Percentiles rank a stretch among this genome's conserved stretches.
phyloP scores from a whole-genome alignment of 2,329 filamentous ascomycete species.

The Aureobasidium sp. region DNA sequence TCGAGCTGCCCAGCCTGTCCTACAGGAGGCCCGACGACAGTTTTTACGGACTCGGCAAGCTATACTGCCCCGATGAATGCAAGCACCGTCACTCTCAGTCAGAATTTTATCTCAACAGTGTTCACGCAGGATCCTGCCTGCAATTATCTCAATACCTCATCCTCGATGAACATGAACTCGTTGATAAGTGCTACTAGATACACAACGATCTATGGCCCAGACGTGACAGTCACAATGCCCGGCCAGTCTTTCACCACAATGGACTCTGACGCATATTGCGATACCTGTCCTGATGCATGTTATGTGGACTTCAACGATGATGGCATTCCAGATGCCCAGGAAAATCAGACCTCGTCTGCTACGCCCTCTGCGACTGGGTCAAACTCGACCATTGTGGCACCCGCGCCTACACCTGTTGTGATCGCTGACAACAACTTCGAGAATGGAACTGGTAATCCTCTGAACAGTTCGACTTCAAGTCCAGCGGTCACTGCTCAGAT shows the following conservation, averaged over 20 bases:
- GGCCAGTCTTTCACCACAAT: not conserved
- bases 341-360: not conserved
- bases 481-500: not conserved
- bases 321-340: not conserved
- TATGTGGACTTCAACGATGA: slow-evolving; percentile 3
- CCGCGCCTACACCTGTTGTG: not conserved
- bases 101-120: not conserved
- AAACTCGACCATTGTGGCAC: not conserved
- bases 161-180: not conserved
- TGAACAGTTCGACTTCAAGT: not conserved
- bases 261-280: not conserved
- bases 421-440: not conserved
- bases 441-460: not conserved
- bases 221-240: not conserved
- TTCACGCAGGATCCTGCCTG: not conserved
- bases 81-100: not conserved
- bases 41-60: not conserved
- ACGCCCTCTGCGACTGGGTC: too few relatives aligned
- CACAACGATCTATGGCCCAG: not conserved
- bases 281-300: not conserved
- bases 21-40: not conserved
- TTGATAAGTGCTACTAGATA: not conserved
- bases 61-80: not conserved
- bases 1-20: not conserved
- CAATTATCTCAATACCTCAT: not conserved